Conservation (phyloP, 441 rosid genomes). For the Populus hybrid region DNA sequence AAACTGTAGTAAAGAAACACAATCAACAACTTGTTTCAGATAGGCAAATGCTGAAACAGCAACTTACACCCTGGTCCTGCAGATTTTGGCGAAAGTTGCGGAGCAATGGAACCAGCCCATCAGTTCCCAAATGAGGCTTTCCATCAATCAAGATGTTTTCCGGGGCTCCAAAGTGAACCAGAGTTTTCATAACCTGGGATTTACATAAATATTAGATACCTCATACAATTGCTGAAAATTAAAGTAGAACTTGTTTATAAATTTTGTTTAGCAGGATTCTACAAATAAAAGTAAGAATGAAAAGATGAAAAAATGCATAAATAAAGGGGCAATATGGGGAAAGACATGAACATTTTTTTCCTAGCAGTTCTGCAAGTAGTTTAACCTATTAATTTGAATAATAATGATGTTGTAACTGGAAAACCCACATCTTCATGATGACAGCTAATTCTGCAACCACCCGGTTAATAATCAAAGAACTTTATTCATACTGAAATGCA, state of each 20-base stretch:
- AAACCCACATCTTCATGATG: background rate
- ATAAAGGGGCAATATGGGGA: background rate
- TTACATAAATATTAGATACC: slow-evolving; percentile 11
- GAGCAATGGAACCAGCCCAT: slow-evolving; percentile 76
- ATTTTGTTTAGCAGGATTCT: background rate
- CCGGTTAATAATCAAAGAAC: background rate
- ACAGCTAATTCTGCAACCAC: background rate
- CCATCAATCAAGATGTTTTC: slow-evolving; percentile 72
- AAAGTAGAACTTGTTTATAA: background rate
- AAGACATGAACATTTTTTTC: background rate
- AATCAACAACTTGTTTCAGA: background rate
- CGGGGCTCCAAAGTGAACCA: slow-evolving; percentile 95
- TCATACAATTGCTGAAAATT: background rate
- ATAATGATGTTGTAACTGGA: background rate
- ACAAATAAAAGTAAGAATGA: background rate
- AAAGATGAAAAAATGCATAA: slow-evolving; percentile 1
- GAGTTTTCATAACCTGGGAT: slow-evolving; percentile 77
- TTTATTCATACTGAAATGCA: background rate
- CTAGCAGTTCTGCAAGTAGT: background rate
- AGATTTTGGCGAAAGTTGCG: slow-evolving; percentile 83
- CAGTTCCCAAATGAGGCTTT: slow-evolving; percentile 97
- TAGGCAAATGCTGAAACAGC: background rate
- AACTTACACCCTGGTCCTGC: slow-evolving; percentile 68
- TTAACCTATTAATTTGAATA: background rate
- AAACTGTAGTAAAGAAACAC: background rate